Conservation (phyloP, 345 rosid species). For the Psidium friedrichsthalianum region DNA sequence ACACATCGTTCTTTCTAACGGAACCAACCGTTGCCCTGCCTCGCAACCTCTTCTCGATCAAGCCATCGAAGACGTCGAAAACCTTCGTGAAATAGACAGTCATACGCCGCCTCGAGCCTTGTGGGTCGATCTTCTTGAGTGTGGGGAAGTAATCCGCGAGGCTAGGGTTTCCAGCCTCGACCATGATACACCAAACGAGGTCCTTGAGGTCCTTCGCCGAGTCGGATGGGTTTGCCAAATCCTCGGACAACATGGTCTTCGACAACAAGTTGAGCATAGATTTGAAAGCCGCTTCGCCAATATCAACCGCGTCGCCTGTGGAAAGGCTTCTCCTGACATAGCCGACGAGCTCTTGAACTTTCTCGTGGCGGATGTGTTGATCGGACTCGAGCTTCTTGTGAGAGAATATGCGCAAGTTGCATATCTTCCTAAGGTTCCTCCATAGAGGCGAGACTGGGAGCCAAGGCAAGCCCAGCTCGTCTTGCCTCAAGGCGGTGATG, state of each 20-base stretch:
- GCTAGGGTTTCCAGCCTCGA: slow-evolving; percentile 17
- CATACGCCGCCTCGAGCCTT: slow-evolving; percentile 10
- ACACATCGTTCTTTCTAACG: slow-evolving; percentile 9
- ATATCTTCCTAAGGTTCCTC: slow-evolving; percentile 18
- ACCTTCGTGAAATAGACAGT: slow-evolving; percentile 4
- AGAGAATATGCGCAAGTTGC: slow-evolving; percentile 5
- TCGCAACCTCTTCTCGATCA: slow-evolving; percentile 11
- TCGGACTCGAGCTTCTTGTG: slow-evolving; percentile 5
- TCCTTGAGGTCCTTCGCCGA: background rate
- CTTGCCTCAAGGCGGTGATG: slow-evolving; percentile 1
- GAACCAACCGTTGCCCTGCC: background rate
- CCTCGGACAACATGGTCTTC: slow-evolving; percentile 8
- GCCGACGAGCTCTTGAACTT: slow-evolving; percentile 2
- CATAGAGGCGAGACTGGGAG: slow-evolving; percentile 14
- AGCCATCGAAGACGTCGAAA: slow-evolving; percentile 10
- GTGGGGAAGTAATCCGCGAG: slow-evolving; percentile 24
- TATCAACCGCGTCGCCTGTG: background rate
- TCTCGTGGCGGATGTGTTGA: slow-evolving; percentile 3
- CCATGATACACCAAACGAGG: background rate
- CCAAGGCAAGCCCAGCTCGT: slow-evolving; percentile 8
- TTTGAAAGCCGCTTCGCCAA: slow-evolving; percentile 6
- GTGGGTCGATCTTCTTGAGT: slow-evolving; percentile 18
- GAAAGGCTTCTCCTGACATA: background rate
- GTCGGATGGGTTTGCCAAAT: slow-evolving; percentile 1
- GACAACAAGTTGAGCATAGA: slow-evolving; percentile 12